These are phyloP conservation scores for Entomortierella lignicola DNA, from an alignment of 192 early-diverging fungal genomes.

Conservation along the genomic window DNA sequence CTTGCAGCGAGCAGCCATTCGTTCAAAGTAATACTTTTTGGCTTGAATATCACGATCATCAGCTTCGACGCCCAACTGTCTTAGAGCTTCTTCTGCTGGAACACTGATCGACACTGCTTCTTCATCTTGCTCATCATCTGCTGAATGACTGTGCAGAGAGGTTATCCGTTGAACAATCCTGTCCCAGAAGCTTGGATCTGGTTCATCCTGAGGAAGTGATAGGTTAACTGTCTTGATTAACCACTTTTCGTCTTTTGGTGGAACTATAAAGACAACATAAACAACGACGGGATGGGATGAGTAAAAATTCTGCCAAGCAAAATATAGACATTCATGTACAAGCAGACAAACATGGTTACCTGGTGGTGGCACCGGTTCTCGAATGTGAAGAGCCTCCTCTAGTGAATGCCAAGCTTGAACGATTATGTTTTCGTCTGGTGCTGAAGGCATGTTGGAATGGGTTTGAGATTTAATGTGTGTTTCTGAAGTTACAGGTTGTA, in stretches of 20 bases:
- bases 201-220: conserved; percentile 17
- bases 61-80: conserved; percentile 16
- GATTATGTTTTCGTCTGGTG: conserved; percentile 18
- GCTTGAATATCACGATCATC: conserved; percentile 20
- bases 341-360: conserved; percentile 2
- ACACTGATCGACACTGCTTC: conserved; percentile 25
- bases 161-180: conserved; percentile 19
- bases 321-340: neutral
- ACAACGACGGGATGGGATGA: neutral
- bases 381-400: conserved; percentile 38
- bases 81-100: conserved; percentile 28
- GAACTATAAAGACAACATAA: conserved; percentile 11
- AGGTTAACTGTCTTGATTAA: conserved; percentile 36
- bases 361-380: conserved; percentile 30
- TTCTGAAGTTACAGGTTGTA: neutral
- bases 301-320: no score
- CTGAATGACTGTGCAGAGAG: conserved; percentile 1
- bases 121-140: neutral
- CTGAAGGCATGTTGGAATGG: neutral
- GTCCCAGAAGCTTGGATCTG: conserved; percentile 29
- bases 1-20: conserved; percentile 34
- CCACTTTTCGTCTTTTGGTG: conserved; percentile 45
- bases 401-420: conserved; percentile 35
- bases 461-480: neutral
- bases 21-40: conserved; percentile 30